These are phyloP conservation scores for Ascochyta clinopodiicola DNA, from an alignment of 2,329 filamentous ascomycete species.

Conservation along the genomic window DNA sequence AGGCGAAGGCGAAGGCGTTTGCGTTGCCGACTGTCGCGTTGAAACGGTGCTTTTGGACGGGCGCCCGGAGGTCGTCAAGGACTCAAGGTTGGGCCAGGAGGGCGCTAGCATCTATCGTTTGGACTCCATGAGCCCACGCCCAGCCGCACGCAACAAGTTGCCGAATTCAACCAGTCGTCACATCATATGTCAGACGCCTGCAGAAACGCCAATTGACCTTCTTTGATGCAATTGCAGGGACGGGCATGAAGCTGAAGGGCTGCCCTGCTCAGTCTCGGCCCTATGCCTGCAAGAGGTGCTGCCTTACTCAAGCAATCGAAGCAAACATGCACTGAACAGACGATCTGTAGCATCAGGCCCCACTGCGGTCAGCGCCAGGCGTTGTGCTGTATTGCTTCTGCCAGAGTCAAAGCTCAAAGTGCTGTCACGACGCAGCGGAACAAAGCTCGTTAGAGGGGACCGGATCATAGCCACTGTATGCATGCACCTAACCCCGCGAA, in stretches of 20 bases:
- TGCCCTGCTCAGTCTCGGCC: constrained; percentile 10
- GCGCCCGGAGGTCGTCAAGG: constrained; percentile 14
- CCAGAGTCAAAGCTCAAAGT: constrained; percentile 25
- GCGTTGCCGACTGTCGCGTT: constrained; percentile 32
- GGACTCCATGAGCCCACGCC: constrained; percentile 29
- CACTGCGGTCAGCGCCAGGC: constrained; percentile 28
- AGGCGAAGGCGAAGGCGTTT: neutral
- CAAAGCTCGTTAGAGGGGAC: constrained; percentile 30
- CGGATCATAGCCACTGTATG: constrained; percentile 27
- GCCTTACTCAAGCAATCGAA: constrained; percentile 26
- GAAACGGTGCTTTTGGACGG: constrained; percentile 31
- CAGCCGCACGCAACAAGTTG: constrained; percentile 33
- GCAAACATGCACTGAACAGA: constrained; percentile 20
- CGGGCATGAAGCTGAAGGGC: constrained; percentile 20
- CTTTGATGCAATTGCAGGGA: constrained; percentile 20
- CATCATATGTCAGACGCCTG: constrained; percentile 20
- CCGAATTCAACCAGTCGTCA: constrained; percentile 31
- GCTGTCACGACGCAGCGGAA: constrained; percentile 35
- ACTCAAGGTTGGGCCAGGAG: constrained; percentile 30
- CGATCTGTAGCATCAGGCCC: constrained; percentile 15
- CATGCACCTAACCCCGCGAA: constrained; percentile 42
- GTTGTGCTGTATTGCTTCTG: constrained; percentile 24
- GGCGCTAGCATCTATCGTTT: constrained; percentile 31
- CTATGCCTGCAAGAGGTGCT: constrained; percentile 18
- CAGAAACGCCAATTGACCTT: constrained; percentile 30